Evolutionary conservation across 768 basidiomycete species (phyloP).

Genomic region (Thelephora aurantiotincta): DNA sequence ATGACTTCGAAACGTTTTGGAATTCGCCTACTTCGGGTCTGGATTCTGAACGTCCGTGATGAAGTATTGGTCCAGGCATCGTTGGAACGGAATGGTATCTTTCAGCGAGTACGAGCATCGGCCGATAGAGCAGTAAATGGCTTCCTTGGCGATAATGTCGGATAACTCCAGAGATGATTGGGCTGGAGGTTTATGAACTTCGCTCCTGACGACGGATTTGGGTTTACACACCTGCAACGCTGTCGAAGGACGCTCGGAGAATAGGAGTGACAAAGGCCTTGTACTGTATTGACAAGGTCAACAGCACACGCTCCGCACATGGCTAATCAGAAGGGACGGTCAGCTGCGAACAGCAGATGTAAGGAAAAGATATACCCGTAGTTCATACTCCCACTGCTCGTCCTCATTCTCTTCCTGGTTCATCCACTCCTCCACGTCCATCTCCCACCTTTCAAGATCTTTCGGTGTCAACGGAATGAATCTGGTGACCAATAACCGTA

Average conservation of each 20-base stretch:
- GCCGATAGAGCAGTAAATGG: constrained; percentile 81
- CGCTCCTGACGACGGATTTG: neutral
- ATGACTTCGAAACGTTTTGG: neutral
- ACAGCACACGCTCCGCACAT: constrained; percentile 85
- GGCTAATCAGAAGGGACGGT: constrained; percentile 33
- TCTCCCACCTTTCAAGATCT: constrained; percentile 75
- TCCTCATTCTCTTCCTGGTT: constrained; percentile 80
- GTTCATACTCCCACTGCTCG: constrained; percentile 88
- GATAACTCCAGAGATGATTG: constrained; percentile 39
- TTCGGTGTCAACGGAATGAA: constrained; percentile 74
- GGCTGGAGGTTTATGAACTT: constrained; percentile 14
- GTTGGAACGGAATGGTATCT: constrained; percentile 48
- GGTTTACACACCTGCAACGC: constrained; percentile 36
- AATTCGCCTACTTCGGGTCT: constrained; percentile 37
- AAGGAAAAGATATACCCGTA: constrained; percentile 45
- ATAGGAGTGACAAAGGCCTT: constrained; percentile 53
- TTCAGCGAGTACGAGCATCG: constrained; percentile 56
- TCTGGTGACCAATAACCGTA: constrained; percentile 62
- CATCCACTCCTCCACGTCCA: constrained; percentile 92
- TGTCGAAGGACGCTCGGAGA: constrained; percentile 42
- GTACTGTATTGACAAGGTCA: constrained; percentile 64
- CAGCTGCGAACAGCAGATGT: neutral
- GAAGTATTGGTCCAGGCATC: constrained; percentile 54
- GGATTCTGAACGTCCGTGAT: constrained; percentile 41
- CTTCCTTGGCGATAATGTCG: constrained; percentile 66